Conservation (phyloP, 2,329 filamentous ascomycete species). For the Pseudocercospora vitis region DNA sequence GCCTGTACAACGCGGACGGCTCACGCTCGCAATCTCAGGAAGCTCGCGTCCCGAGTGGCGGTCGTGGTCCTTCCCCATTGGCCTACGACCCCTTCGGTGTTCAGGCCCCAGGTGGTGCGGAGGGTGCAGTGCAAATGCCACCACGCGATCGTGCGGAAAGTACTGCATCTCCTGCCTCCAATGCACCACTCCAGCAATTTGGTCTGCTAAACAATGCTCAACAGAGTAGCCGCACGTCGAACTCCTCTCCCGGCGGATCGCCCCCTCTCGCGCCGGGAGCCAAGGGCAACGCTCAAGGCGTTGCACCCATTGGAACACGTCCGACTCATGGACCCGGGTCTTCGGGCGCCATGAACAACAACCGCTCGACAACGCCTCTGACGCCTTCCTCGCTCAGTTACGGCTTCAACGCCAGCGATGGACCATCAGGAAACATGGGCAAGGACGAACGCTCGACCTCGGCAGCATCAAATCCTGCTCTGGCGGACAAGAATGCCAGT, state of each 20-base stretch:
- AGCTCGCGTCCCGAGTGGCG: conserved; percentile 61
- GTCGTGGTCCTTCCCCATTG: conserved; percentile 76
- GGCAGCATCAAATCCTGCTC: conserved; percentile 58
- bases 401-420: conserved; percentile 58
- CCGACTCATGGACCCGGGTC: conserved; percentile 62
- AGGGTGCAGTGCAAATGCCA: conserved; percentile 55
- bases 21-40: conserved; percentile 67
- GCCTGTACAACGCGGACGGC: conserved; percentile 72
- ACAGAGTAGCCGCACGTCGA: conserved; percentile 75
- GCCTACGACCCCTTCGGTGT: conserved; percentile 70
- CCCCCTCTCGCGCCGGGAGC: conserved; percentile 66
- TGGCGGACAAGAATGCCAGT: conserved; percentile 45
- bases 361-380: conserved; percentile 84
- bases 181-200: conserved; percentile 50
- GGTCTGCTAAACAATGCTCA: conserved; percentile 53
- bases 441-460: conserved; percentile 58
- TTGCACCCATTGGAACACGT: conserved; percentile 91
- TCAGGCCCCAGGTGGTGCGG: conserved; percentile 53
- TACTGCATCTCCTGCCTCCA: conserved; percentile 78
- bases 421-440: conserved; percentile 53
- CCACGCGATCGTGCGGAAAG: conserved; percentile 59
- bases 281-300: conserved; percentile 58
- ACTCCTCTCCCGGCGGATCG: conserved; percentile 80
- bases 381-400: conserved; percentile 78
- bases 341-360: conserved; percentile 66